Evolutionary conservation across 148 eudicot species (phyloP), one percentile per base, ranked within the genome.

Genomic region (Fallopia convolvulus): DNA sequence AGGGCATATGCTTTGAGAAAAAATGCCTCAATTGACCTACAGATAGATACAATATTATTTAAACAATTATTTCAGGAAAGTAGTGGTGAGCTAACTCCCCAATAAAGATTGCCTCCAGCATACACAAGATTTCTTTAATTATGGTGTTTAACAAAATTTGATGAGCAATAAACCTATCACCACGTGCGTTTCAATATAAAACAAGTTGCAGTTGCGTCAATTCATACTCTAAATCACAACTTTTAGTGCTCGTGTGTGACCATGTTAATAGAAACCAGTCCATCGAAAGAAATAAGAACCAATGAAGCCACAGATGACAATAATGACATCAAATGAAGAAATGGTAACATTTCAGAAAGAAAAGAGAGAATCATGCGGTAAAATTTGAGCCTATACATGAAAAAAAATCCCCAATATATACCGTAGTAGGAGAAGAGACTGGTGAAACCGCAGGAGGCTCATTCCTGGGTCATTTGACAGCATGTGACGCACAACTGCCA

Each of bases 11-110:
- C 98, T 88, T 93, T 89, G 48, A 91, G 81, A 80, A 93, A 93
- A 86, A 89, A 91, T 10, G 96, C 98, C 82, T 93, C 98, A 79
- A 93, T 91, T 71, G 98, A 93, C 84, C 96, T 88, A 77, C 88
- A 90, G 77, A 89, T 81, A 65, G 85, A 80, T 15, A 53, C 20
- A 17, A n/a, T 4, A 53, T n/a, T 53, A n/a, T n/a, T n/a, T 21
- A 21, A 17, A n/a, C 10, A 58, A 8, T 8, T 58, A 11, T 58
- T 20, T 58, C 30, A 58, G 32, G 14, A 56, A 56, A 20, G 11
- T 11, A 3, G n/a, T n/a, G n/a, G 65, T 6, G 32, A 58, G 65
- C 26, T 50, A 17, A 50, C 56, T 50, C 56, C 56, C 2, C n/a
- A 42, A 42, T 6, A 42, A 42, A 6, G 56, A 50, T 1, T 50